Percentiles rank a stretch among this genome's conserved stretches.
These are phyloP conservation scores for Boletus patriciae DNA, from an alignment of 768 basidiomycete species.

Conservation along the genomic window DNA sequence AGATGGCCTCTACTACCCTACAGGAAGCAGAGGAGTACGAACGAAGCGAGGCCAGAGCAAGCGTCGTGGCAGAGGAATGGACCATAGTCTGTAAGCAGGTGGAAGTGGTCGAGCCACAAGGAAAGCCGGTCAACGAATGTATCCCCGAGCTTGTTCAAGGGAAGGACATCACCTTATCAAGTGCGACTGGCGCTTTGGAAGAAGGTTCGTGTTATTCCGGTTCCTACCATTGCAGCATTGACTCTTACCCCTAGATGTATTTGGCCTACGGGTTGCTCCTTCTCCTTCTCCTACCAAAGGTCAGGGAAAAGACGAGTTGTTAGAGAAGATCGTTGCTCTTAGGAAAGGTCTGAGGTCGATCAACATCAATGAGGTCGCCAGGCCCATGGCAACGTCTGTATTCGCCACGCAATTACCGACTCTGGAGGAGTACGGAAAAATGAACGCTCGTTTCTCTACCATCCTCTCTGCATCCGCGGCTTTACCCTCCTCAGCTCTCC, in stretches of 20 bases:
- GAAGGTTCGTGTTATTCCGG: constrained; percentile 25
- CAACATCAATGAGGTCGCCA: constrained; percentile 54
- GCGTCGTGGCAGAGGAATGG: background rate
- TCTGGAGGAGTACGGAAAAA: constrained; percentile 44
- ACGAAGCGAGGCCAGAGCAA: constrained; percentile 1
- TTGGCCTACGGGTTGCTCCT: constrained; percentile 46
- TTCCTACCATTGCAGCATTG: constrained; percentile 1
- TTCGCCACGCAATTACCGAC: constrained; percentile 51
- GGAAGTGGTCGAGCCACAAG: background rate
- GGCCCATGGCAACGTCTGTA: constrained; percentile 37
- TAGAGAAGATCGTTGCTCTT: constrained; percentile 50
- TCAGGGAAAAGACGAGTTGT: constrained; percentile 45
- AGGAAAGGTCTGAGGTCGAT: constrained; percentile 63
- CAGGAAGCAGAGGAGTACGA: constrained; percentile 3
- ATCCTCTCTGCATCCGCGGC: constrained; percentile 46
- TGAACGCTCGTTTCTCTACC: constrained; percentile 47
- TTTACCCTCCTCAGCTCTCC: constrained; percentile 46
- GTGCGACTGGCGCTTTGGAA: constrained; percentile 2
- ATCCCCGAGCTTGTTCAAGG: background rate
- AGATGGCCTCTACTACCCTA: background rate
- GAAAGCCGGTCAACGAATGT: background rate
- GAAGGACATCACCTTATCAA: constrained; percentile 2
- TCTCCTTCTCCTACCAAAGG: constrained; percentile 35
- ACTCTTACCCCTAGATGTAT: constrained; percentile 51
- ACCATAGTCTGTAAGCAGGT: background rate